phyloP scores from a whole-genome alignment of 805 yeast species.

The Sugiyamaella mastotermitis region DNA sequence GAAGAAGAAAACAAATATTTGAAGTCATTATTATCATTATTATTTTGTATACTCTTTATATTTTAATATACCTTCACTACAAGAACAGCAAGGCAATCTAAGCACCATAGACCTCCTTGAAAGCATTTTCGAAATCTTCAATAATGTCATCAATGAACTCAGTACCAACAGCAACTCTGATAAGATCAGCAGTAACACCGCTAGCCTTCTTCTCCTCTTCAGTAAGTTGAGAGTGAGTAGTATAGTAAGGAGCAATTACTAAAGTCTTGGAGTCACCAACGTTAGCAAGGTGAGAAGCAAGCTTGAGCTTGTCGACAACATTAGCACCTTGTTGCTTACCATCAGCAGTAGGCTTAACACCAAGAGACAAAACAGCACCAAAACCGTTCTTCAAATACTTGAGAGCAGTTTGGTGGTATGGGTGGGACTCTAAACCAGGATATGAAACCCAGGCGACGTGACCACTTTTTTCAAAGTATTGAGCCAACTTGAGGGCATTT shows the following conservation, averaged over 20 bases:
- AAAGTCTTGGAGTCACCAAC: constrained; percentile 96
- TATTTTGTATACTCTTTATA: no score
- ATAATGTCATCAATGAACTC: constrained; percentile 89
- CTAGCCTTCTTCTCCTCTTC: constrained; percentile 75
- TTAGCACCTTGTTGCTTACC: constrained; percentile 69
- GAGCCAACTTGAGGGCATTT: constrained; percentile 76
- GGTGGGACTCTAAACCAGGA: constrained; percentile 78
- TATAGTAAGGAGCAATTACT: constrained; percentile 92
- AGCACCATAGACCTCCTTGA: constrained; percentile 47
- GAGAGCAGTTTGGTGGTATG: constrained; percentile 74
- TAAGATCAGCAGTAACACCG: constrained; percentile 84
- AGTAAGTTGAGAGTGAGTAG: constrained; percentile 88
- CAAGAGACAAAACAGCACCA: constrained; percentile 87
- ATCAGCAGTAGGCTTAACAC: constrained; percentile 66
- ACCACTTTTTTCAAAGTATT: constrained; percentile 58
- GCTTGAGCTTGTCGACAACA: constrained; percentile 75
- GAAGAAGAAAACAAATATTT: no score
- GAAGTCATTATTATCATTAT: neutral
- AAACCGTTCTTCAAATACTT: constrained; percentile 75
- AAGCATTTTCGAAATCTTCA: constrained; percentile 82
- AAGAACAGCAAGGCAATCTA: no score
- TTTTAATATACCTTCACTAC: neutral
- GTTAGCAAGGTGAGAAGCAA: constrained; percentile 90
- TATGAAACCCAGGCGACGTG: constrained; percentile 87
- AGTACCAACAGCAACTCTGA: constrained; percentile 86